These are phyloP conservation scores for Lactarius sp. DNA, from an alignment of 768 basidiomycete genomes.

Conservation along the genomic window DNA sequence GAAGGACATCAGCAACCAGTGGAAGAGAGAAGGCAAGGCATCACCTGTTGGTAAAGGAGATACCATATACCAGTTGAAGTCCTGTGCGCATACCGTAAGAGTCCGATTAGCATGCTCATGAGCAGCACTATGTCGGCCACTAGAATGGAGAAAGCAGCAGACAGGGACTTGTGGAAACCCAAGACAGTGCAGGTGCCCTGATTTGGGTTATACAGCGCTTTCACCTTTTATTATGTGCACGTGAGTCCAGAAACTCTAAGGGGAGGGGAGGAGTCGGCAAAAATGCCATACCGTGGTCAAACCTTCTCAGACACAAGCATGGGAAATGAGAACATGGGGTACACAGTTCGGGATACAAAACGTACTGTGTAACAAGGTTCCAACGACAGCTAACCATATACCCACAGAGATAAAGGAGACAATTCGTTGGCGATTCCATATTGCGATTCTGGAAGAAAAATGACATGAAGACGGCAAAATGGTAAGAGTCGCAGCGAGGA, in stretches of 20 bases:
- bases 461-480: background rate
- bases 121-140: background rate
- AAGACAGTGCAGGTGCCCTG: background rate
- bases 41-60: conserved; percentile 9
- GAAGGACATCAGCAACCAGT: background rate
- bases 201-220: background rate
- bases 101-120: background rate
- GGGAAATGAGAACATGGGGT: background rate
- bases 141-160: no score
- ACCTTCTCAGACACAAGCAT: background rate
- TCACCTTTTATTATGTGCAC: background rate
- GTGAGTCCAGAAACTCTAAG: background rate
- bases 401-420: background rate
- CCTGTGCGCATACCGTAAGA: background rate
- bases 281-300: background rate
- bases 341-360: background rate
- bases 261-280: background rate
- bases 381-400: background rate
- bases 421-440: background rate
- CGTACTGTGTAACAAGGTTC: background rate
- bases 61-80: background rate
- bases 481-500: background rate
- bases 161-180: background rate
- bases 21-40: background rate
- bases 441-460: background rate